Base-by-base conservation (phyloP, 768 basidiomycete species). In the Cystofilobasidium capitatum region DNA sequence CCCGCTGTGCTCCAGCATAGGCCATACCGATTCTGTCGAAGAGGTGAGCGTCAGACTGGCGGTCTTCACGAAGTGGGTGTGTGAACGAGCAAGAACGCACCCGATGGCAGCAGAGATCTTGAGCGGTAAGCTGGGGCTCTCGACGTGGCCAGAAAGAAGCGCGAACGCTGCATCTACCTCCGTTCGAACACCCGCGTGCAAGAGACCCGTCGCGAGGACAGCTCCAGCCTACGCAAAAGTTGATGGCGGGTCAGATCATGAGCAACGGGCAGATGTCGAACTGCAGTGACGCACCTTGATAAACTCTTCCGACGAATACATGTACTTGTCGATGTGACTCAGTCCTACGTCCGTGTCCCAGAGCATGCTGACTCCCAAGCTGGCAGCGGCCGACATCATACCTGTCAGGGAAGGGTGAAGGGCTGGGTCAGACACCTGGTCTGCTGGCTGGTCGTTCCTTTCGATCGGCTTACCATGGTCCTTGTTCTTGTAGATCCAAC, bases 401-500 rank as follows among this genome's bases (percentile, higher is more conserved):
- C 89, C 89, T 90, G 70, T 1, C 35, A 71, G 49, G 7, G 1
- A 20, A 35, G 20, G 2, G 24, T 49, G 66, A 63, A 62, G 33
- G 62, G 31, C 22, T 24, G 3, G 61, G 31, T 45, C 26, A 69
- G 40, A n/a, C n/a, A n/a, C n/a, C n/a, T n/a, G n/a, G n/a, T n/a
- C n/a, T n/a, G n/a, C n/a, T n/a, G n/a, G n/a, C n/a, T n/a, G n/a
- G n/a, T n/a, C n/a, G n/a, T n/a, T n/a, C n/a, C n/a, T n/a, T 31
- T 31, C 13, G 26, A 60, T 44, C 60, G 17, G 74, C 81, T 26
- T 66, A 86, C 93, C 96, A 70, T 96, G 91, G 62, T 97, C 94
- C 79, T 98, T 98, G 81, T 98, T 98, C 83, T 98, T 98, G 82
- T 98, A 99, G 66, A 99, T 91, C 92, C 92, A 99, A 73, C 91